Base-by-base conservation (phyloP, 129 eudicot species). In the Pittosporum tobira region DNA sequence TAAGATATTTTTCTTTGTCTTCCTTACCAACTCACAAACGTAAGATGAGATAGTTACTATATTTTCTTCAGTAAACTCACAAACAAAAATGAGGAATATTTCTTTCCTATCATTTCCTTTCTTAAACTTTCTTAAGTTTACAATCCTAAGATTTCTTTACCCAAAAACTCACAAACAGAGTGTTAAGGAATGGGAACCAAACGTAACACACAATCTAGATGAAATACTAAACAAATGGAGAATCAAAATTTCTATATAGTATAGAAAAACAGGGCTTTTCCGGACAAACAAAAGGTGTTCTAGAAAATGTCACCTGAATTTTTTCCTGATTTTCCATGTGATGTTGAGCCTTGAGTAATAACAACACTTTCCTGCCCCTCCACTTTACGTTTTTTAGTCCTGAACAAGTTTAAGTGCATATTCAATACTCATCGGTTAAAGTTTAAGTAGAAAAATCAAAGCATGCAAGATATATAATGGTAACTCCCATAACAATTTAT, bases 321-420 rank as follows among this genome's bases (percentile, higher is more conserved):
- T 75, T 53, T 18, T 69, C 50, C 24, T 7, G 72, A 10, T 28
- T 62, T 61, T 4, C 44, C 70, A 44, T 56, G 73, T 58, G 69
- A 62, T 5, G 65, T 58, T 60, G 76, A 69, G 57, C 58, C 71
- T 46, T 51, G 55, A 24, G 71, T 53, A 62, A 68, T 81, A 54
- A 62, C 47, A 18, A 49, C 58, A 53, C 45, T 63, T 54, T 75
- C 80, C 13, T 24, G 21, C 40, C 62, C 59, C 70, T 70, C 77
- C 65, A 76, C 68, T 66, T 83, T 83, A 62, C 65, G 83, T 79
- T 70, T 83, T 53, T 79, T 83, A 51, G 66, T 78, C 61, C 86
- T 83, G 61, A 61, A 53, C 5, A 54, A 46, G 4, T 22, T 48
- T 9, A 9, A 18, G 34, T 13, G 19, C 14, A n/a, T 19, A n/a